Percentiles rank a stretch among this genome's conserved stretches.
phyloP scores from a whole-genome alignment of 768 basidiomycete species.

The Termitomyces sp. region DNA sequence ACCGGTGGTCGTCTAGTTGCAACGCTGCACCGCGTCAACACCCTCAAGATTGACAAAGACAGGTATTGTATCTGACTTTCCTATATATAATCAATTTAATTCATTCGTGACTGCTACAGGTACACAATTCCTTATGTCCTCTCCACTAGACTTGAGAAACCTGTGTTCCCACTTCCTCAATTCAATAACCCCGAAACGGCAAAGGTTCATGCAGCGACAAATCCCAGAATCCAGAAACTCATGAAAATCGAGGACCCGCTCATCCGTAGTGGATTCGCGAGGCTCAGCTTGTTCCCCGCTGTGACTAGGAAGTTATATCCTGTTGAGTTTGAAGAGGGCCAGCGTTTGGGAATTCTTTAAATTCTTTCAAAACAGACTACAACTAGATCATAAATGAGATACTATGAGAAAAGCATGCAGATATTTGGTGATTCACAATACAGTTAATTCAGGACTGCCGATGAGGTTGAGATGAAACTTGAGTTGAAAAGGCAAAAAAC shows the following conservation, averaged over 20 bases:
- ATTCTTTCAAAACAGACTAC: too few species aligned
- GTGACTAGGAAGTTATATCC: conserved; percentile 3
- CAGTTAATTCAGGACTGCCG: too few species aligned
- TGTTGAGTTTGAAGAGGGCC: conserved; percentile 8
- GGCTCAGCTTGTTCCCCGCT: conserved; percentile 20
- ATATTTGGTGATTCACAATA: too few species aligned
- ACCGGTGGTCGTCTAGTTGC: conserved; percentile 23
- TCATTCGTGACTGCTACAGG: neutral
- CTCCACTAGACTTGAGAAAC: conserved; percentile 21
- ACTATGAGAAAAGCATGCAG: too few species aligned
- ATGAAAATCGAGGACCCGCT: conserved; percentile 19
- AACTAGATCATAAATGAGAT: too few species aligned
- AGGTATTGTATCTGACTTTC: conserved; percentile 11
- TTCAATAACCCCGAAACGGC: conserved; percentile 16
- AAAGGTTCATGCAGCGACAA: conserved; percentile 19
- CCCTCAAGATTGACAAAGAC: conserved; percentile 22
- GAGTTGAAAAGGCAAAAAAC: too few species aligned
- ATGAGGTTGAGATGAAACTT: too few species aligned
- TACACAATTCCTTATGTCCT: conserved; percentile 25
- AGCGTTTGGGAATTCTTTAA: conserved; percentile 10
- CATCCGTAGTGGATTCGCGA: conserved; percentile 20
- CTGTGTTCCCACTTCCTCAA: conserved; percentile 18
- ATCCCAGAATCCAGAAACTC: conserved; percentile 18
- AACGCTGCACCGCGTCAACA: conserved; percentile 24
- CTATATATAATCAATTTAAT: neutral